Conservation (phyloP, 139 green algal genomes). For the Micractinium conductrix region DNA sequence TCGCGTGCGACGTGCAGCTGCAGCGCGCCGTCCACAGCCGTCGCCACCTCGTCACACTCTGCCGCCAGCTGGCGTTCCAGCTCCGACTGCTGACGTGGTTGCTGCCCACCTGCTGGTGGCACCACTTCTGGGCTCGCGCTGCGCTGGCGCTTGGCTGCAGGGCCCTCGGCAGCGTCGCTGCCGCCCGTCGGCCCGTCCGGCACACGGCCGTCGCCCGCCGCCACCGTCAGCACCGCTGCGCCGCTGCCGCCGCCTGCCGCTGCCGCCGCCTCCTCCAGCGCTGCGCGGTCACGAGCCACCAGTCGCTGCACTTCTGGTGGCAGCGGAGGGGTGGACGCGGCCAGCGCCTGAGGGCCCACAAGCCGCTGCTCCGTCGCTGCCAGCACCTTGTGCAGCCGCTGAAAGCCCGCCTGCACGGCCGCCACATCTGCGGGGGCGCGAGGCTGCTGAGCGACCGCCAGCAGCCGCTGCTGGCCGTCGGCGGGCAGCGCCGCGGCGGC, state of each 20-base stretch:
- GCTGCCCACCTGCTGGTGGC: background rate
- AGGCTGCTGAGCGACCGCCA: background rate
- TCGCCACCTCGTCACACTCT: background rate
- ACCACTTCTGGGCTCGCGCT: slow-evolving; percentile 12
- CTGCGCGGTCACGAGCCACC: background rate
- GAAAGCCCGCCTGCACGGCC: background rate
- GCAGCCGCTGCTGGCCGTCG: background rate
- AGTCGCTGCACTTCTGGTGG: slow-evolving; percentile 8
- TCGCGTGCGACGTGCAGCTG: background rate
- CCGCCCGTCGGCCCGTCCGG: background rate
- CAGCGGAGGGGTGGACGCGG: slow-evolving; percentile 8
- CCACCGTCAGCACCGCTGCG: background rate
- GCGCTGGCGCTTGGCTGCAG: slow-evolving; percentile 10
- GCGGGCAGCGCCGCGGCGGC: slow-evolving; percentile 4
- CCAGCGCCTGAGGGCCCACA: background rate
- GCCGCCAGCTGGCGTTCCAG: background rate
- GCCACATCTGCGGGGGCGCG: background rate
- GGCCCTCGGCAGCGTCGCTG: background rate
- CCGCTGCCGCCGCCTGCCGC: background rate
- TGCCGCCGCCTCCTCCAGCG: background rate
- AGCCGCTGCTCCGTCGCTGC: background rate
- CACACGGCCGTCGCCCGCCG: background rate
- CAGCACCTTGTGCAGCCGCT: background rate
- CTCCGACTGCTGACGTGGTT: background rate
- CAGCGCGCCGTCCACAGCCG: background rate